Base-by-base conservation (phyloP, 2,329 filamentous ascomycete species). In the Zalaria sp. region DNA sequence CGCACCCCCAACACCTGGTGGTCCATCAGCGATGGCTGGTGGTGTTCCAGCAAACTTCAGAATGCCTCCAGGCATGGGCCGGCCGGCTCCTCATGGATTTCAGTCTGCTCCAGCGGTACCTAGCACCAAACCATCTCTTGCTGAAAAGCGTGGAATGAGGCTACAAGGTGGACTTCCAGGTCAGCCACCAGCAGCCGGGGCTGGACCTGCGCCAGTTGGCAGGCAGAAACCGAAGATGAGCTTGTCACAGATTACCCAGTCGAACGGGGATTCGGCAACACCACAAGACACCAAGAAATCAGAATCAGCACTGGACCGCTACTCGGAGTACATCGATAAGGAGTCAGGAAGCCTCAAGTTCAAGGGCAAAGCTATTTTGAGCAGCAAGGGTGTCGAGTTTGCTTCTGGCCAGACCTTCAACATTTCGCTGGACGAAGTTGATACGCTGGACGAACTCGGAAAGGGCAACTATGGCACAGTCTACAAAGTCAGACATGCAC, bases 401-500 rank as follows among this genome's bases (percentile, higher is more conserved):
- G 81, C 83, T 25, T 87, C 83, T 44, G 91, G 91, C 2, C 82
- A 81, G 41, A 86, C 79, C 11, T 96, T 98, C 62, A 86, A 74
- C 55, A 96, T 98, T 56, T 96, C 89, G 3, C 70, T 98, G 35
- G 89, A 98, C 56, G 89, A 98, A 60, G 83, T 98, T 4, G 86
- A 96, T 53, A 89, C 85, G 1, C 59, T 96, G 44, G 86, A 89
- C 47, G 91, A 98, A 65, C 68, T 98, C 8, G 91, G 91, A 37
- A 98, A 96, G 63, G 91, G 91, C 34, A 98, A 98, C 59, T 98
- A 98, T 54, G 91, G 91, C 46, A 96, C 89, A 1, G 91, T 98
- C 3, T 96, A 93, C 72, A 95, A 91, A 61, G 91, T 96, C 43
- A 78, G 81, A 53, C 91, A 98, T 63, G 78, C 83, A 43, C 80